Evolutionary conservation across 106 monocot species (phyloP).

Genomic region (Dendrobium huoshanense): DNA sequence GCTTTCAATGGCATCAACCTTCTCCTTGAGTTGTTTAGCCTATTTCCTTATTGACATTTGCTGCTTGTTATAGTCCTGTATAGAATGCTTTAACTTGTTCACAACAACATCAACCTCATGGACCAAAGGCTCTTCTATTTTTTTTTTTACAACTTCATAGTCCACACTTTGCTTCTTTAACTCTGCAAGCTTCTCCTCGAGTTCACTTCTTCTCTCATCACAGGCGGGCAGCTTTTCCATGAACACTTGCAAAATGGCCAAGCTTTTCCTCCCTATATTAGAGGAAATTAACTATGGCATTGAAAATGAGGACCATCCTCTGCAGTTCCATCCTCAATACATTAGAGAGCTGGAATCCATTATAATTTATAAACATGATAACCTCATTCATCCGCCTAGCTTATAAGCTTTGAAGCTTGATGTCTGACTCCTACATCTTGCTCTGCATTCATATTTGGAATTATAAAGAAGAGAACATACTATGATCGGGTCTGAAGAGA

Average conservation of each 20-base stretch:
- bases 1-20: constrained; percentile 32
- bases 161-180: constrained; percentile 43
- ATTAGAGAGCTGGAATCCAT: constrained; percentile 35
- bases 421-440: too few relatives aligned
- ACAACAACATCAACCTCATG: constrained; percentile 64
- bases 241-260: not conserved
- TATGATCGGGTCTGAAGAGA: too few relatives aligned
- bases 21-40: constrained; percentile 50
- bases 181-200: constrained; percentile 19
- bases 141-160: constrained; percentile 33
- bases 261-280: constrained; percentile 39
- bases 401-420: too few relatives aligned
- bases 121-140: constrained; percentile 55
- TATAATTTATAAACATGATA: constrained; percentile 27
- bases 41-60: constrained; percentile 49
- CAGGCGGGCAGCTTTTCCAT: not conserved
- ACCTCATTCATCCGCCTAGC: constrained; percentile 20
- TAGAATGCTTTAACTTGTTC: constrained; percentile 42
- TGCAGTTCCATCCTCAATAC: constrained; percentile 39
- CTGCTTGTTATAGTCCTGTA: constrained; percentile 74
- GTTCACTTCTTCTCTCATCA: not conserved
- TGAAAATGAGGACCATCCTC: constrained; percentile 45
- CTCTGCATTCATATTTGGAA: too few relatives aligned
- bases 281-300: constrained; percentile 57
- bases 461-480: too few relatives aligned